Evolutionary conservation across 169 alveolate species (phyloP).

Genomic region (Plasmodium vinckei): DNA sequence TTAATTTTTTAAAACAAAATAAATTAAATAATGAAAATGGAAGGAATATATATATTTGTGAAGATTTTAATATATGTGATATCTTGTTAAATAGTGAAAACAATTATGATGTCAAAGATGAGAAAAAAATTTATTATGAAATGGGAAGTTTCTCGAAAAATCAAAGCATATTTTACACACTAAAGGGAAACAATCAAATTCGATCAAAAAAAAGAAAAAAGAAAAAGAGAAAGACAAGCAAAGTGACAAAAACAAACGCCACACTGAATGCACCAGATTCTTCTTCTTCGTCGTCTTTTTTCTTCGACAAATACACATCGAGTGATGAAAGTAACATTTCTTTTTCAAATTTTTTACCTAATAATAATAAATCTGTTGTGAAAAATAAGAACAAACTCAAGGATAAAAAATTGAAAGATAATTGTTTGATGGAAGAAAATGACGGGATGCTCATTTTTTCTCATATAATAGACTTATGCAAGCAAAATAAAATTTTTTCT

Average conservation of each 20-base stretch:
- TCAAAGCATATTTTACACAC: background rate
- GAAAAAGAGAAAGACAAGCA: background rate
- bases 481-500: slow-evolving; percentile 37
- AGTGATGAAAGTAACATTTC: slow-evolving; percentile 22
- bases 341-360: slow-evolving; percentile 54
- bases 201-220: background rate
- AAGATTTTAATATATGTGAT: background rate
- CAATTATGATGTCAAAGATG: background rate
- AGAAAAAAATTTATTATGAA: background rate
- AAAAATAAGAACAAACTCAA: background rate
- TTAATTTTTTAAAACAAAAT: background rate
- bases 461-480: slow-evolving; percentile 32
- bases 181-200: background rate
- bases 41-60: background rate
- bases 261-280: too few relatives aligned
- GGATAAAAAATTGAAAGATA: too few relatives aligned
- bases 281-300: background rate
- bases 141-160: background rate
- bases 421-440: background rate
- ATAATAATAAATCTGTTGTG: background rate
- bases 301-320: slow-evolving; percentile 11
- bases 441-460: slow-evolving; percentile 27
- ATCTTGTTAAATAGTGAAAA: background rate
- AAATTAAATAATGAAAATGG: background rate
- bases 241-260: background rate